phyloP scores from a whole-genome alignment of 2,329 filamentous ascomycete genomes.

The Sarocladium strictum region DNA sequence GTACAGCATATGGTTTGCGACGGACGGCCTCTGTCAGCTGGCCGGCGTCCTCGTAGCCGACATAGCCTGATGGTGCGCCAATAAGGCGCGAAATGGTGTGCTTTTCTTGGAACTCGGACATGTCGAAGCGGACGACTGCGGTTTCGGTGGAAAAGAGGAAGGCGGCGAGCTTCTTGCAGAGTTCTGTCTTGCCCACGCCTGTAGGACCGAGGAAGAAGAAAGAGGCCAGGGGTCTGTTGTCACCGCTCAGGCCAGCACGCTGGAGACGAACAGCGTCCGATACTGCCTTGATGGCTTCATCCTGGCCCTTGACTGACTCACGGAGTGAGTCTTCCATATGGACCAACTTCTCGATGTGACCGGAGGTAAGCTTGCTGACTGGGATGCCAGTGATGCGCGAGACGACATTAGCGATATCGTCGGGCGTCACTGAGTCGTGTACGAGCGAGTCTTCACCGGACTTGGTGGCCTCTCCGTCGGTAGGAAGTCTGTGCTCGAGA shows the following conservation, averaged over 20 bases:
- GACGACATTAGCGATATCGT: slow-evolving; percentile 91
- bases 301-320: slow-evolving; percentile 82
- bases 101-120: slow-evolving; percentile 97
- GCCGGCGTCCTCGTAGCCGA: slow-evolving; percentile 94
- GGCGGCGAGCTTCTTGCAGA: slow-evolving; percentile 90
- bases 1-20: slow-evolving; percentile 88
- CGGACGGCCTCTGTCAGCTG: slow-evolving; percentile 94
- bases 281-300: slow-evolving; percentile 86
- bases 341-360: slow-evolving; percentile 90
- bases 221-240: slow-evolving; percentile 84
- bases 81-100: slow-evolving; percentile 92
- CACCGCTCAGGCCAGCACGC: slow-evolving; percentile 82
- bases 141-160: slow-evolving; percentile 92
- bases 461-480: slow-evolving; percentile 53
- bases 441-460: slow-evolving; percentile 55
- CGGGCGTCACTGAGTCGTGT: slow-evolving; percentile 89
- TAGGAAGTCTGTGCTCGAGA: slow-evolving; percentile 72
- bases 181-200: slow-evolving; percentile 93
- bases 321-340: slow-evolving; percentile 90
- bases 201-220: slow-evolving; percentile 98
- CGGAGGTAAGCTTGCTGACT: slow-evolving; percentile 83
- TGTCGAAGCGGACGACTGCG: slow-evolving; percentile 91
- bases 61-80: slow-evolving; percentile 87
- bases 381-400: slow-evolving; percentile 90
- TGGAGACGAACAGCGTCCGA: slow-evolving; percentile 92